phyloP scores from a whole-genome alignment of 306 rosid species.

The Neltuma alba region DNA sequence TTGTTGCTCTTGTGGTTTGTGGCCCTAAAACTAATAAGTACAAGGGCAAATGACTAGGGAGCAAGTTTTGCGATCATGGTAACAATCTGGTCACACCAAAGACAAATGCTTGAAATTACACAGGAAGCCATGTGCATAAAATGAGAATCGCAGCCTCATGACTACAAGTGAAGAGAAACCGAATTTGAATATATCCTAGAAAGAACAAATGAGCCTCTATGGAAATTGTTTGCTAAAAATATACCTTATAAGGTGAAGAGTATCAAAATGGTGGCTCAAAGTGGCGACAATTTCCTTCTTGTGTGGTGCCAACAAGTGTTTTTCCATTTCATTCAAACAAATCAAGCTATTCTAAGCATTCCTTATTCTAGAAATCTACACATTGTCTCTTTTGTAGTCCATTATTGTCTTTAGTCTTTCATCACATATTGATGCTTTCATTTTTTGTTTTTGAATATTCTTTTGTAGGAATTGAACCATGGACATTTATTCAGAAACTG shows the following conservation, averaged over 20 bases:
- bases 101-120: too few species aligned
- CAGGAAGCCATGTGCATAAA: too few species aligned
- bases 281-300: neutral
- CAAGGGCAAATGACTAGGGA: too few species aligned
- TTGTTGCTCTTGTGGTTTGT: too few species aligned
- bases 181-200: too few species aligned
- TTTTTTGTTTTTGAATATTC: neutral
- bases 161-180: too few species aligned
- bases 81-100: too few species aligned
- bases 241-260: neutral
- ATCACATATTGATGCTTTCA: neutral
- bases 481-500: conserved; percentile 29
- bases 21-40: too few species aligned
- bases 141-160: too few species aligned
- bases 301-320: neutral
- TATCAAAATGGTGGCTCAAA: neutral
- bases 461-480: conserved; percentile 29
- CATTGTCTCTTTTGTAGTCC: neutral
- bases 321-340: neutral
- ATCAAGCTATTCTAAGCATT: too few species aligned
- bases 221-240: too few species aligned
- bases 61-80: too few species aligned
- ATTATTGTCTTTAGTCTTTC: neutral
- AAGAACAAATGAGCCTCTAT: neutral
- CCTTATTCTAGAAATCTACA: neutral